Conservation (phyloP, 192 early-diverging fungal genomes). For the Coemansia biformis region DNA sequence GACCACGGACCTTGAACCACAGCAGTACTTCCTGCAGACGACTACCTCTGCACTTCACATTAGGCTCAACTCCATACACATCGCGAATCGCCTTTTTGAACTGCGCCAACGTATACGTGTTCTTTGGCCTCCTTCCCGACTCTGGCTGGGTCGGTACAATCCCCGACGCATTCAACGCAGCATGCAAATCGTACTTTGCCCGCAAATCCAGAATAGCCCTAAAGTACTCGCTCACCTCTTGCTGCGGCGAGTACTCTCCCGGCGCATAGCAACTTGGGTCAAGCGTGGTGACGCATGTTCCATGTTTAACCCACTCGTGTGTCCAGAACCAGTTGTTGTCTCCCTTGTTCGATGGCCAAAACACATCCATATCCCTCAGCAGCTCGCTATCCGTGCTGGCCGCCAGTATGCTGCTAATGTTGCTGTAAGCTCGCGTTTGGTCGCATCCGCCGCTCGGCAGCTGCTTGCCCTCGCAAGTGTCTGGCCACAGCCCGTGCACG, state of each 20-base stretch:
- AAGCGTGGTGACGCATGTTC: conserved; percentile 67
- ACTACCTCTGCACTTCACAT: conserved; percentile 36
- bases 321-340: conserved; percentile 75
- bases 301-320: conserved; percentile 81
- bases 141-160: conserved; percentile 45
- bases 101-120: conserved; percentile 35
- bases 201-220: conserved; percentile 51
- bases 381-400: conserved; percentile 23
- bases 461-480: conserved; percentile 55
- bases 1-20: conserved; percentile 49
- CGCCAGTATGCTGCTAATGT: conserved; percentile 52
- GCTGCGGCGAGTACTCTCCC: conserved; percentile 31
- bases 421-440: conserved; percentile 52
- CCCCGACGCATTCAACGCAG: conserved; percentile 44
- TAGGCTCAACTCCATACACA: conserved; percentile 44
- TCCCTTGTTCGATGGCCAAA: conserved; percentile 67
- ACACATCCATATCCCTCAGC: conserved; percentile 53
- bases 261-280: conserved; percentile 55
- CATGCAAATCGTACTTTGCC: conserved; percentile 53
- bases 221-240: conserved; percentile 62
- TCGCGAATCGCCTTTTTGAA: conserved; percentile 31
- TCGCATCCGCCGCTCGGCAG: conserved; percentile 59
- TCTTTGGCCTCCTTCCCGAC: conserved; percentile 33
- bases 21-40: conserved; percentile 41
- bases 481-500: conserved; percentile 78